Conservation (phyloP, 371 early-diverging fungal genomes). For the Mortierella polycephala region DNA sequence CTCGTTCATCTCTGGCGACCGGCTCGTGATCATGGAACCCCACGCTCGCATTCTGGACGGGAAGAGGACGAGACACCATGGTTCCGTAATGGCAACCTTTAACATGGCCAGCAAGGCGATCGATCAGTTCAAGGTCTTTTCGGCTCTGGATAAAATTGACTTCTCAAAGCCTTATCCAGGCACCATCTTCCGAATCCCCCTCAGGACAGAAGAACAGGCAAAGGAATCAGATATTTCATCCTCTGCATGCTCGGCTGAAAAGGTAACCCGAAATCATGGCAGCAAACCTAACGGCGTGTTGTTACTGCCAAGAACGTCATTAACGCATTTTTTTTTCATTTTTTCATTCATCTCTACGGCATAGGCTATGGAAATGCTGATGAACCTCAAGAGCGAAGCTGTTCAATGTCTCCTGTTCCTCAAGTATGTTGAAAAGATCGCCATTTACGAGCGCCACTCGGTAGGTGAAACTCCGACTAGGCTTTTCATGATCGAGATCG, state of each 20-base stretch:
- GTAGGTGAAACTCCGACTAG: neutral
- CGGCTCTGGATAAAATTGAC: slow-evolving; percentile 12
- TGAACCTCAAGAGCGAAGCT: slow-evolving; percentile 11
- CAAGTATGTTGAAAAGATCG: slow-evolving; percentile 32
- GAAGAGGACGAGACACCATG: neutral
- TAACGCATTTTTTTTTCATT: no score
- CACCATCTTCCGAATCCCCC: slow-evolving; percentile 26
- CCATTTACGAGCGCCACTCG: slow-evolving; percentile 34
- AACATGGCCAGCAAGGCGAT: neutral
- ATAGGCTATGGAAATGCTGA: slow-evolving; percentile 21
- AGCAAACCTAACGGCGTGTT: neutral
- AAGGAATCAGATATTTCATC: slow-evolving; percentile 12
- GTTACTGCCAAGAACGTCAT: neutral
- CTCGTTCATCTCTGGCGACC: slow-evolving; percentile 29
- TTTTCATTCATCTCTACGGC: neutral
- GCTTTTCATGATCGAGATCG: slow-evolving; percentile 28
- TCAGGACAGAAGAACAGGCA: slow-evolving; percentile 25
- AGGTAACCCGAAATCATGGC: slow-evolving; percentile 1
- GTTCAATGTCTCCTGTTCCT: slow-evolving; percentile 31
- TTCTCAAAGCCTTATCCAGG: slow-evolving; percentile 25
- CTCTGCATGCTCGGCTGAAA: neutral
- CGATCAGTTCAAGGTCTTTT: slow-evolving; percentile 13
- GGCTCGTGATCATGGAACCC: slow-evolving; percentile 36
- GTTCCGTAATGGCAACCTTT: neutral
- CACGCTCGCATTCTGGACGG: slow-evolving; percentile 17